These are phyloP conservation scores for Colletotrichum sidae DNA, from an alignment of 2,329 filamentous ascomycete species.

Conservation along the genomic window DNA sequence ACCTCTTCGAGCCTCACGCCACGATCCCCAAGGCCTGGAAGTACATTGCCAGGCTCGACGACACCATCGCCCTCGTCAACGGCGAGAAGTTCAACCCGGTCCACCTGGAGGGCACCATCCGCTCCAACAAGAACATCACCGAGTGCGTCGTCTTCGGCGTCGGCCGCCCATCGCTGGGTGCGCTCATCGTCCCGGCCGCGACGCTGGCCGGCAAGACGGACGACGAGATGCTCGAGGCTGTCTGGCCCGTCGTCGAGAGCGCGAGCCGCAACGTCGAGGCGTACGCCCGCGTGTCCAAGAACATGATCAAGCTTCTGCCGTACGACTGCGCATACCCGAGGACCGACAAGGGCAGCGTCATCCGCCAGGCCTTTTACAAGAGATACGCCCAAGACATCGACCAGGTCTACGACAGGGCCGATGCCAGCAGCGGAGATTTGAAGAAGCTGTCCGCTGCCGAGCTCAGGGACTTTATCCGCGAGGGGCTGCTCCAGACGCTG, in stretches of 20 bases:
- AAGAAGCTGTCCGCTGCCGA: constrained; percentile 41
- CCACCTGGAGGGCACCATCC: constrained; percentile 67
- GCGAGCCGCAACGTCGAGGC: constrained; percentile 46
- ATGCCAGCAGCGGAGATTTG: constrained; percentile 39
- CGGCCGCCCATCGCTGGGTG: constrained; percentile 66
- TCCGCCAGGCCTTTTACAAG: constrained; percentile 46
- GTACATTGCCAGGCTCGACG: constrained; percentile 71
- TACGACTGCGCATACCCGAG: constrained; percentile 54
- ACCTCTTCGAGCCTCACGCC: constrained; percentile 69
- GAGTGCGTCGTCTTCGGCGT: constrained; percentile 73
- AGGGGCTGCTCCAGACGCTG: constrained; percentile 44
- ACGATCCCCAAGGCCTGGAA: constrained; percentile 66
- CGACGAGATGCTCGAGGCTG: constrained; percentile 44
- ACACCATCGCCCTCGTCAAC: constrained; percentile 71
- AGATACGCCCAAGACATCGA: constrained; percentile 37
- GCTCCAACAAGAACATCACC: constrained; percentile 54
- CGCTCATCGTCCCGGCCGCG: constrained; percentile 60
- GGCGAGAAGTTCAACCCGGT: constrained; percentile 78
- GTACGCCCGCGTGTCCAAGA: constrained; percentile 54
- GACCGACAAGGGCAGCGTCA: constrained; percentile 44
- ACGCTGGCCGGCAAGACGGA: constrained; percentile 36
- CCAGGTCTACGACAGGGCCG: constrained; percentile 46
- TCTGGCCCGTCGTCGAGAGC: constrained; percentile 49
- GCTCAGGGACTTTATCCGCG: constrained; percentile 48
- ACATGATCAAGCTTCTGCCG: constrained; percentile 63